These are phyloP conservation scores for Botrytis paeoniae DNA, from an alignment of 2,329 filamentous ascomycete genomes.

Conservation along the genomic window DNA sequence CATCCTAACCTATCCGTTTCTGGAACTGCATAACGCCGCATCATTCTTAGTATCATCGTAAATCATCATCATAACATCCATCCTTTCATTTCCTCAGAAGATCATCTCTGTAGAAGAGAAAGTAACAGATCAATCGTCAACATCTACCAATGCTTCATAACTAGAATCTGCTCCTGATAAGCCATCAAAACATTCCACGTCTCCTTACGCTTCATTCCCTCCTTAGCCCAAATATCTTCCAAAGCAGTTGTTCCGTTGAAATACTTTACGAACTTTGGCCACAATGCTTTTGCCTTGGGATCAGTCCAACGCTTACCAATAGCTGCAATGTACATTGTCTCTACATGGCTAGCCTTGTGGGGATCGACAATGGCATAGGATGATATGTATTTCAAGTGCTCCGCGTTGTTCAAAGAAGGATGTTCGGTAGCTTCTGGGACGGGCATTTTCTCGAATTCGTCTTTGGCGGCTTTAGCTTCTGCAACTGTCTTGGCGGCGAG, in stretches of 20 bases:
- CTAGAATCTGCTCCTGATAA: conserved; percentile 67
- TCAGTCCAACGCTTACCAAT: conserved; percentile 51
- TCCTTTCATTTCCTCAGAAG: neutral
- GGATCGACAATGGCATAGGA: conserved; percentile 75
- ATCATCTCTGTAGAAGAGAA: neutral
- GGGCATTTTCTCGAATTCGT: conserved; percentile 35
- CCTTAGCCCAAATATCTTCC: conserved; percentile 80
- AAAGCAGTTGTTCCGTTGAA: conserved; percentile 83
- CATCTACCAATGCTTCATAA: conserved; percentile 66
- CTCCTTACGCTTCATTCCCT: conserved; percentile 83
- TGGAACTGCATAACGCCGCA: neutral
- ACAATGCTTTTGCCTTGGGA: conserved; percentile 58
- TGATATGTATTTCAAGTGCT: conserved; percentile 54
- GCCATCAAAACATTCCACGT: conserved; percentile 63
- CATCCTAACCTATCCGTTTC: neutral
- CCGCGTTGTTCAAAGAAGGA: conserved; percentile 55
- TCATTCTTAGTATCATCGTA: neutral
- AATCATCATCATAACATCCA: neutral
- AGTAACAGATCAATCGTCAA: neutral
- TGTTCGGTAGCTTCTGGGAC: conserved; percentile 50
- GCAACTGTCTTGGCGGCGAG: conserved; percentile 55
- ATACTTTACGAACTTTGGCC: conserved; percentile 73
- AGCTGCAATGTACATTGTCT: conserved; percentile 68
- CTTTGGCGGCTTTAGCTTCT: conserved; percentile 45
- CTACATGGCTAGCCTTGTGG: conserved; percentile 72